Evolutionary conservation across 2,329 filamentous ascomycete species (phyloP), one percentile per base, ranked within the genome.

Genomic region (Claviceps lovelessii): DNA sequence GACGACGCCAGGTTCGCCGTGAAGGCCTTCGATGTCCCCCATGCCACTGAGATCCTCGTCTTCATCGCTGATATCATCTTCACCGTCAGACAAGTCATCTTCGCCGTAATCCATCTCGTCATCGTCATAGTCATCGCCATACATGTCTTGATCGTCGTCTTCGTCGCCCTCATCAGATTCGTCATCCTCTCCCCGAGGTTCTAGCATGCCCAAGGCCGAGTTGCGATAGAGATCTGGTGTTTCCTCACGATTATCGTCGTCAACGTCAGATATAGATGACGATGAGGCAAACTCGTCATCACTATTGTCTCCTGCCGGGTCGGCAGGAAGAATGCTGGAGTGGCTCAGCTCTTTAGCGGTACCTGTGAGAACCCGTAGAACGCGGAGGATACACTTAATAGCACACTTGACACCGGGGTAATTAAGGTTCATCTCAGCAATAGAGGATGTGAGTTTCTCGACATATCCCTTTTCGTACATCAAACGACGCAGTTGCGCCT

Each of bases 391-490:
- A 68, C 95, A 94, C 72, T 97, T 98, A 64, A 98, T 89, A 15
- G 90, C 90, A 49, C 90, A 83, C 73, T 95, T 95, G 17, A 94
- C 88, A 31, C 88, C 86, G 0, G 91, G 90, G 69, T 94, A 96
- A 61, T 94, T 95, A 58, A 98, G 80, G 66, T 96, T 93, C 57
- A 98, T 86, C 63, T 98, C 94, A 19, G 93, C 89, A 62, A 98
- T 90, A 1, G 94, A 95, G 13, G 84, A 81, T 2, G 93, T 97
- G 56, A 98, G 73, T 50, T 91, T 86, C 29, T 87, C 81, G 58
- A 97, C 84, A 67, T 93, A 95, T 55, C 94, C 90, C 73, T 97
- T 98, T 71, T 98, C 93, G 63, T 95, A 97, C 93, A 98, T 98
- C 57, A 96, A 83, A 61, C 90, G 88, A 39, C 88, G 85, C 61